phyloP scores from a whole-genome alignment of 2,329 filamentous ascomycete species.

The Ampelomyces quisqualis region DNA sequence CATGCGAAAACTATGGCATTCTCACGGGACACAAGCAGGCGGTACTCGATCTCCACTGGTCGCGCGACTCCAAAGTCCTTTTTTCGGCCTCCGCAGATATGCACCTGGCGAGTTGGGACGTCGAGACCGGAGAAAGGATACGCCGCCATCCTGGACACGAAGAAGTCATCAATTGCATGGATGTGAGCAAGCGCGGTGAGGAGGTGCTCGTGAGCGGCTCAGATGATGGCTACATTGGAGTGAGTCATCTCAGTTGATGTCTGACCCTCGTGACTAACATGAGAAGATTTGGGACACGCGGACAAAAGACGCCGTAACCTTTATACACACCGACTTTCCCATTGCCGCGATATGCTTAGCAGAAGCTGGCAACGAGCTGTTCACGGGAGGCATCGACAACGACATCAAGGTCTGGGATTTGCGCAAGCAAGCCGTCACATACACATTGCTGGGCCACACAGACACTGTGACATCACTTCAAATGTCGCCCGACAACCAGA shows the following conservation, averaged over 20 bases:
- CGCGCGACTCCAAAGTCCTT: slow-evolving; percentile 84
- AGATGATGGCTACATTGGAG: slow-evolving; percentile 86
- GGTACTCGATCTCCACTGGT: slow-evolving; percentile 92
- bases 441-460: slow-evolving; percentile 83
- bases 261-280: slow-evolving; percentile 15
- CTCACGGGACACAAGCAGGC: slow-evolving; percentile 89
- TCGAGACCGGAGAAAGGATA: slow-evolving; percentile 89
- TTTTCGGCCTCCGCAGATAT: slow-evolving; percentile 93
- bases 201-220: slow-evolving; percentile 88
- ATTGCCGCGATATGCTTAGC: slow-evolving; percentile 89
- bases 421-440: slow-evolving; percentile 83
- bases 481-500: slow-evolving; percentile 91
- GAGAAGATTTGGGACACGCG: slow-evolving; percentile 85
- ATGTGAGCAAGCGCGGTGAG: slow-evolving; percentile 84
- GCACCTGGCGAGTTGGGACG: slow-evolving; percentile 91
- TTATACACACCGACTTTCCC: slow-evolving; percentile 87
- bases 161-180: slow-evolving; percentile 90
- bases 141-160: slow-evolving; percentile 90
- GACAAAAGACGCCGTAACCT: slow-evolving; percentile 82
- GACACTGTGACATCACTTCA: slow-evolving; percentile 89
- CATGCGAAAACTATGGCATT: slow-evolving; percentile 91
- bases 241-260: slow-evolving; percentile 24
- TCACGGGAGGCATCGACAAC: slow-evolving; percentile 92
- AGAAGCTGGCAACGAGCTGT: slow-evolving; percentile 93
- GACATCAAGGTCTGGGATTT: slow-evolving; percentile 97